These are phyloP conservation scores for Cardamine occulta DNA, from an alignment of 345 rosid species.

Conservation along the genomic window DNA sequence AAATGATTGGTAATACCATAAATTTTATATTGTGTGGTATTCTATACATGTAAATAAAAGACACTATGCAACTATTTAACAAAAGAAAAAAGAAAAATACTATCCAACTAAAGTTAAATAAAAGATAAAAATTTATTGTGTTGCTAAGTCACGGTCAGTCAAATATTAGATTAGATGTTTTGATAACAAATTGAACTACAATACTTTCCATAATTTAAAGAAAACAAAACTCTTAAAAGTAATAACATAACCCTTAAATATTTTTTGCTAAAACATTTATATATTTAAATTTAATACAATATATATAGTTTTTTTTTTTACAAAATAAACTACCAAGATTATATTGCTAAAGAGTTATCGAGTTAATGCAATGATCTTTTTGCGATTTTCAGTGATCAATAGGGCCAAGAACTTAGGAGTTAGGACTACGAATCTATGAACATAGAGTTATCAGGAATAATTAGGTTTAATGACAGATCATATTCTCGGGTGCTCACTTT, in stretches of 20 bases:
- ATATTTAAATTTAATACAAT: background rate
- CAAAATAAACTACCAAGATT: background rate
- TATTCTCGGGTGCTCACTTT: slow-evolving; percentile 20
- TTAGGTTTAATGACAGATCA: slow-evolving; percentile 24
- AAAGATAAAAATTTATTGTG: too few species aligned
- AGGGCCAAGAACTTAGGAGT: background rate
- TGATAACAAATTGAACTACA: background rate
- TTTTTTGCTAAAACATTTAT: background rate
- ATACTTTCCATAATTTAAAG: too few species aligned
- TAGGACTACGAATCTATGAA: background rate
- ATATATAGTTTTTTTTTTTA: background rate
- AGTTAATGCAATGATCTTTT: background rate
- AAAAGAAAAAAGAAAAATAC: too few species aligned
- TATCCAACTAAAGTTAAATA: too few species aligned
- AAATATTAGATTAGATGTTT: too few species aligned
- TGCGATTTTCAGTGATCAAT: background rate
- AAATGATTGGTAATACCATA: too few species aligned
- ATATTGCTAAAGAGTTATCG: background rate
- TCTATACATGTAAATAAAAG: too few species aligned
- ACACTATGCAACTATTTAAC: too few species aligned
- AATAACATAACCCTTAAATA: background rate
- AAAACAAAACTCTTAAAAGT: too few species aligned
- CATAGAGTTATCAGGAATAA: slow-evolving; percentile 2
- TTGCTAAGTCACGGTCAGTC: background rate
- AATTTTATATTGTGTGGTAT: too few species aligned